Evolutionary conservation across 805 yeast genomes (phyloP).

Genomic region (Clavispora carvajalis): DNA sequence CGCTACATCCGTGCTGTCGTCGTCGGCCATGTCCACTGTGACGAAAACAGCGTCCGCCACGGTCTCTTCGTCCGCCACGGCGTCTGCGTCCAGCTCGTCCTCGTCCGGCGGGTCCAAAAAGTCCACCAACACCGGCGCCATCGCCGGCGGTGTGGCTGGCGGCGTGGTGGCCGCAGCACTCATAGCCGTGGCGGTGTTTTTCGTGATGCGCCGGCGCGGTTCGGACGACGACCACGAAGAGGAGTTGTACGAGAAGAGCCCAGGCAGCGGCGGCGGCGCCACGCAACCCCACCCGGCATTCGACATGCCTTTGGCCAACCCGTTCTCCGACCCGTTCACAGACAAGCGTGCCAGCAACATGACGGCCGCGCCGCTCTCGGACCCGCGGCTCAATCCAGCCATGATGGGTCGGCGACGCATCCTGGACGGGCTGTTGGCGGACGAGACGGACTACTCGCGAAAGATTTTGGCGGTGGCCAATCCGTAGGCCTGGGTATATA

Average conservation of each 20-base stretch:
- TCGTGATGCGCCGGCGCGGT: constrained; percentile 33
- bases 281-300: constrained; percentile 24
- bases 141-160: constrained; percentile 43
- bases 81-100: background rate
- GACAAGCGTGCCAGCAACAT: constrained; percentile 12
- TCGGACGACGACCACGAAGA: constrained; percentile 48
- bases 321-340: constrained; percentile 51
- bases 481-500: constrained; percentile 36
- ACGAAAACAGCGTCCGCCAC: constrained; percentile 12
- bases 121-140: constrained; percentile 34
- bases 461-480: constrained; percentile 84
- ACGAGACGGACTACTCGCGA: constrained; percentile 75
- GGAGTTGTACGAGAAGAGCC: constrained; percentile 28
- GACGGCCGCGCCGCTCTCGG: constrained; percentile 25
- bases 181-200: constrained; percentile 22
- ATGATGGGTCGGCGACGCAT: constrained; percentile 80
- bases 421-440: constrained; percentile 82
- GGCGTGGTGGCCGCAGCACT: constrained; percentile 31
- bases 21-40: constrained; percentile 1
- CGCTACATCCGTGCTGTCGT: constrained; percentile 7
- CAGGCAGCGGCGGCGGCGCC: constrained; percentile 25
- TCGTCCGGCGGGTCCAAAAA: constrained; percentile 11
- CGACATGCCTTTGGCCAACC: constrained; percentile 46
- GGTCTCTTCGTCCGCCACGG: constrained; percentile 4
- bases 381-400: constrained; percentile 66